Conservation (phyloP, 2,329 filamentous ascomycete species). For the Trichophyton mentagrophytes region DNA sequence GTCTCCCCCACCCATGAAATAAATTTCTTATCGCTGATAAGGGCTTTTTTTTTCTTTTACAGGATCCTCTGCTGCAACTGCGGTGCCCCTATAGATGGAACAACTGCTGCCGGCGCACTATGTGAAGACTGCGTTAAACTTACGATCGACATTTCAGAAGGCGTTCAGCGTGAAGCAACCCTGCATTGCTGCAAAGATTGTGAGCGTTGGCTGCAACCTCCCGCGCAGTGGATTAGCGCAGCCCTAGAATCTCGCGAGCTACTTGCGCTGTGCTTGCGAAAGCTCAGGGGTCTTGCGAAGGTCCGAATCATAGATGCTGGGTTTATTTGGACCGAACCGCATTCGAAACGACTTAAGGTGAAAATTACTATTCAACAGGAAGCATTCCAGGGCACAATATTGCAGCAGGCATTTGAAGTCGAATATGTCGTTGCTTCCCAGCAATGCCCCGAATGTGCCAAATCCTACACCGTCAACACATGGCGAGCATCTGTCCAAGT, state of each 20-base stretch:
- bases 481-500: slow-evolving; percentile 93
- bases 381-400: slow-evolving; percentile 51
- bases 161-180: slow-evolving; percentile 79
- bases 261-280: slow-evolving; percentile 79
- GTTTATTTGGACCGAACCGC: slow-evolving; percentile 97
- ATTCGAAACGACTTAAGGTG: slow-evolving; percentile 81
- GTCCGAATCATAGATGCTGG: slow-evolving; percentile 89
- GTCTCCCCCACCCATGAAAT: slow-evolving; percentile 14
- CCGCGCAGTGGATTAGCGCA: slow-evolving; percentile 73
- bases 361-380: slow-evolving; percentile 85
- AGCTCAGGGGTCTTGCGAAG: slow-evolving; percentile 73
- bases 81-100: slow-evolving; percentile 89
- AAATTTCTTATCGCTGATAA: slow-evolving; percentile 5
- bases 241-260: slow-evolving; percentile 80
- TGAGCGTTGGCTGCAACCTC: slow-evolving; percentile 84
- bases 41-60: slow-evolving; percentile 8
- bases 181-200: slow-evolving; percentile 90
- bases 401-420: slow-evolving; percentile 94
- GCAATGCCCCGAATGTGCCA: slow-evolving; percentile 88
- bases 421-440: slow-evolving; percentile 82
- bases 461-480: slow-evolving; percentile 92
- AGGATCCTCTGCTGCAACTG: slow-evolving; percentile 98
- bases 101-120: slow-evolving; percentile 67
- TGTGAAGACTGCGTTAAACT: slow-evolving; percentile 95
- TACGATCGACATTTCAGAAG: slow-evolving; percentile 81